These are phyloP conservation scores for Tricharina praecox DNA, from an alignment of 495 filamentous ascomycete genomes.

Conservation along the genomic window DNA sequence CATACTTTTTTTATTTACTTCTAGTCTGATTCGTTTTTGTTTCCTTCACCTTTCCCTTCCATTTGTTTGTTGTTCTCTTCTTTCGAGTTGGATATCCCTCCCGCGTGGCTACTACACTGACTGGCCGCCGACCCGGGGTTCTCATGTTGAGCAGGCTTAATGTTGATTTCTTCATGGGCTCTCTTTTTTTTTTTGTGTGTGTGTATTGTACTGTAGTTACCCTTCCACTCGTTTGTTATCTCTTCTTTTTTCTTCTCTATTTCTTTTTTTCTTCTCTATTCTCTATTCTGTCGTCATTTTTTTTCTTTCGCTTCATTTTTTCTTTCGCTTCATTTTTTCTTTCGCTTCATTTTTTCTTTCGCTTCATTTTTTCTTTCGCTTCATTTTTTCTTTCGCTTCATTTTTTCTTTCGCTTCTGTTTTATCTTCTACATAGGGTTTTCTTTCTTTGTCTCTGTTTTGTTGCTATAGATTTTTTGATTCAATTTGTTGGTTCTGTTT, in stretches of 20 bases:
- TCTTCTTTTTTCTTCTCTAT: constrained; percentile 1
- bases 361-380: constrained; percentile 9
- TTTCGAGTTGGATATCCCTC: background rate
- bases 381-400: no score
- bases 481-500: no score
- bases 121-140: background rate
- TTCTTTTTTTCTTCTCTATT: background rate
- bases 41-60: no score
- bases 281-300: background rate
- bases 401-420: constrained; percentile 8
- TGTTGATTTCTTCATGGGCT: background rate
- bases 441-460: constrained; percentile 22
- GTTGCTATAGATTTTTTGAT: no score
- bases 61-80: no score
- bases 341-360: constrained; percentile 18
- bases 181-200: constrained; percentile 4
- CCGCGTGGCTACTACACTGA: constrained; percentile 1
- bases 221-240: background rate
- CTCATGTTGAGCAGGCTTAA: background rate
- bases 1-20: constrained; percentile 1
- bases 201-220: background rate
- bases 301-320: constrained; percentile 3
- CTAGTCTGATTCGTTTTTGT: background rate
- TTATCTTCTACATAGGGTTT: constrained; percentile 8
- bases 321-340: constrained; percentile 11